A percentile compares a stretch with the other conserved stretches of the same genome.
Evolutionary conservation across 1,284 basidiomycete species (phyloP).

Genomic region (Apiotrichum montevideense): DNA sequence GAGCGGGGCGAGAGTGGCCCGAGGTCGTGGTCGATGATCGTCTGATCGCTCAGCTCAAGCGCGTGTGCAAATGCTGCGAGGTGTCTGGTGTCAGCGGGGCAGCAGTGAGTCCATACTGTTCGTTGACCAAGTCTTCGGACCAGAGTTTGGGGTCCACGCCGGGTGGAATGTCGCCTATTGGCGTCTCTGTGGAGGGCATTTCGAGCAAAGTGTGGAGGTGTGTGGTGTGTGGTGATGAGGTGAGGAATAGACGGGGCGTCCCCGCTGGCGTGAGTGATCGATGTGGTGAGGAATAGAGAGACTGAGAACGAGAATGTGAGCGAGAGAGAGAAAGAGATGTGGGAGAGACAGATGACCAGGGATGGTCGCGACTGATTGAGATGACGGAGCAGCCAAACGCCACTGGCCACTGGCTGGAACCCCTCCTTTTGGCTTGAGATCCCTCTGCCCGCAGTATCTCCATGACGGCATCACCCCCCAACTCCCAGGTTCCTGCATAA

Average conservation of each 20-base stretch:
- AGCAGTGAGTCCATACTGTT: slow-evolving; percentile 52
- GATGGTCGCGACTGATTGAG: too few relatives aligned
- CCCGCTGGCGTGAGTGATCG: too few relatives aligned
- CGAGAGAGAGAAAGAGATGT: background rate
- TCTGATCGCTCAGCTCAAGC: slow-evolving; percentile 33
- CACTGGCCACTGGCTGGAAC: too few relatives aligned
- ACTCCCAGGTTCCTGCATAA: too few relatives aligned
- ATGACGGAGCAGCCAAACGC: too few relatives aligned
- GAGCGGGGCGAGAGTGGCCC: slow-evolving; percentile 29
- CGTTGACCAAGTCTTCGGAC: slow-evolving; percentile 60
- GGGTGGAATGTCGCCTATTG: slow-evolving; percentile 3
- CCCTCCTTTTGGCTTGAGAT: too few relatives aligned
- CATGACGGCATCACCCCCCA: too few relatives aligned
- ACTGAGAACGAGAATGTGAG: background rate
- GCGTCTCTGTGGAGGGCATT: background rate
- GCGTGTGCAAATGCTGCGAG: slow-evolving; percentile 43
- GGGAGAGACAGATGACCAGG: too few relatives aligned
- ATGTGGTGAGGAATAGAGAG: too few relatives aligned
- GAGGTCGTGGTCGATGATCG: slow-evolving; percentile 25
- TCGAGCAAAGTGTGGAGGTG: background rate
- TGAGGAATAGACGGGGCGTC: too few relatives aligned
- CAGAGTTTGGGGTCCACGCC: slow-evolving; percentile 33
- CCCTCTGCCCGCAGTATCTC: too few relatives aligned
- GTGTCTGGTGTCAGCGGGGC: slow-evolving; percentile 26
- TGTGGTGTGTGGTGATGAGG: background rate